phyloP scores from a whole-genome alignment of 768 basidiomycete genomes.

The Lepiota subincarnata region DNA sequence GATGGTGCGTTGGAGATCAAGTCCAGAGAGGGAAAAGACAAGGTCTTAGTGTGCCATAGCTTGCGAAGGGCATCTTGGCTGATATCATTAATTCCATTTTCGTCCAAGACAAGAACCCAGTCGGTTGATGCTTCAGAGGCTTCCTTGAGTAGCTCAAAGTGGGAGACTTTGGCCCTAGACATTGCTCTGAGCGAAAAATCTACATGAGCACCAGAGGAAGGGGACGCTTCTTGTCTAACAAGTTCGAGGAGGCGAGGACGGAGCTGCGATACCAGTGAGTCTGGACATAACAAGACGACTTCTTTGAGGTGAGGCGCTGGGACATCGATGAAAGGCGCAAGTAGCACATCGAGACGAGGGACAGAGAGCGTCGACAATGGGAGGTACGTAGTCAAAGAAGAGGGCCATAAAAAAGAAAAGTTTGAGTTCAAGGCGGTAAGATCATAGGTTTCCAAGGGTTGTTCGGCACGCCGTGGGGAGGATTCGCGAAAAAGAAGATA shows the following conservation, averaged over 20 bases:
- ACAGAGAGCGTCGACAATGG: slow-evolving; percentile 39
- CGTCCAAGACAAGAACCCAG: slow-evolving; percentile 51
- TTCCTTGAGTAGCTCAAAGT: slow-evolving; percentile 25
- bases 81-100: slow-evolving; percentile 35
- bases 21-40: neutral
- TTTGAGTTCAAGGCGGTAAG: too few species aligned
- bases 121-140: slow-evolving; percentile 38
- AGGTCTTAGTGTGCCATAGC: slow-evolving; percentile 31
- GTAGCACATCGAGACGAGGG: slow-evolving; percentile 24
- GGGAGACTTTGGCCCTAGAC: neutral
- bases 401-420: neutral
- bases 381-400: slow-evolving; percentile 45
- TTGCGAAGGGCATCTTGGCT: slow-evolving; percentile 26
- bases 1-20: too few species aligned
- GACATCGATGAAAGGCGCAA: slow-evolving; percentile 34
- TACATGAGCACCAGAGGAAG: slow-evolving; percentile 23
- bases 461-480: neutral
- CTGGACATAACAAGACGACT: slow-evolving; percentile 45
- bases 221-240: slow-evolving; percentile 23
- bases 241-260: slow-evolving; percentile 30
- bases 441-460: neutral
- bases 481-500: slow-evolving; percentile 7
- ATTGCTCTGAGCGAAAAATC: slow-evolving; percentile 36
- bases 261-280: slow-evolving; percentile 28
- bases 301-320: slow-evolving; percentile 33